Evolutionary conservation across 192 early-diverging fungal genomes (phyloP), one percentile per base, ranked within the genome.

Genomic region (Funneliformis mosseae): DNA sequence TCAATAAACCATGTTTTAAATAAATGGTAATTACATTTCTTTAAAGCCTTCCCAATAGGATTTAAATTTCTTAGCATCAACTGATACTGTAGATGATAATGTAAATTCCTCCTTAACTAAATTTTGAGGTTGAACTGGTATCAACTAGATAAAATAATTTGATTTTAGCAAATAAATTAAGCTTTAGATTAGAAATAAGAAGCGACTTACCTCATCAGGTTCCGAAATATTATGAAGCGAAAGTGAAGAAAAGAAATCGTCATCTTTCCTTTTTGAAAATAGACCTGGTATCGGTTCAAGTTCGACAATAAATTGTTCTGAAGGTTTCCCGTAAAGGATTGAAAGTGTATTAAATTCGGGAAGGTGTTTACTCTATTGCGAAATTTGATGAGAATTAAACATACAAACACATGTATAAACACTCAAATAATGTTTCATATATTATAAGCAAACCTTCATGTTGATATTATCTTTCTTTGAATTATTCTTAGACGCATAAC

Each of bases 241-340:
- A 11, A 14, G 46, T 38, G 50, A 28, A 41, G 23, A 45, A 76
- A 39, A 46, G 45, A 43, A 45, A 5, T 43, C 10, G 5, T 60
- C 27, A 33, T 60, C 16, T 28, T 61, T 21, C 25, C 27, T 21
- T 33, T 39, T 8, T 11, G 23, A 39, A 43, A 25, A 18, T 21
- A 25, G 12, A 75, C 18, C 23, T n/a, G 38, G 16, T 38, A 10
- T 48, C 18, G 14, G 27, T 23, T 73, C 46, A 46, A n/a, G n/a
- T n/a, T n/a, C n/a, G n/a, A 60, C 28, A 33, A 76, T 16, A 76
- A 39, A 61, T 50, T 76, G 59, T 25, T 50, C 33, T 14, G 74
- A 76, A 38, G 11, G 7, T 21, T 76, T 76, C n/a, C 50, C 74
- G 39, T 76, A 76, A 33, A 55, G 10, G 5, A 76, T 25, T 18